Percentiles rank a stretch among this genome's conserved stretches.
These are phyloP conservation scores for Platanus orientalis DNA, from an alignment of 164 flowering plant genomes.

Conservation along the genomic window DNA sequence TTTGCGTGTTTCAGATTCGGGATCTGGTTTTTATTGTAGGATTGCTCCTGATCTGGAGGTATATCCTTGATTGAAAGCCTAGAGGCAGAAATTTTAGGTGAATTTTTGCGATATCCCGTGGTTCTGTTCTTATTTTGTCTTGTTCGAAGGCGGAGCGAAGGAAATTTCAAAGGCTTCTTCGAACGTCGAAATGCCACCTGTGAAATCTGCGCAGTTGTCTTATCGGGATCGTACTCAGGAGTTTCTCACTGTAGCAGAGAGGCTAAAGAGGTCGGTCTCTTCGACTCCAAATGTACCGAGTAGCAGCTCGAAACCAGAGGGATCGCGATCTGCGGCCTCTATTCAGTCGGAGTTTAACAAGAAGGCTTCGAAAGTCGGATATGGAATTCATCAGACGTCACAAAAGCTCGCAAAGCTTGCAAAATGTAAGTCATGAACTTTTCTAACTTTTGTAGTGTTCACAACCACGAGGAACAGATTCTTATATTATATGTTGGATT, in stretches of 20 bases:
- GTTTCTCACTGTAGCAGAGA: conserved; percentile 64
- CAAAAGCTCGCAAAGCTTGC: conserved; percentile 92
- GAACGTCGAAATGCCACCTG: conserved; percentile 22
- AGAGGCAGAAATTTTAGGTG: neutral
- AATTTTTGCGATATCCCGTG: neutral
- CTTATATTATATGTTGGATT: too few relatives aligned
- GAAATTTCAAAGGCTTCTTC: neutral
- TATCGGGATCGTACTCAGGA: conserved; percentile 87
- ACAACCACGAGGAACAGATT: too few relatives aligned
- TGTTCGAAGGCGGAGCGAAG: neutral
- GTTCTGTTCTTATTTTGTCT: neutral
- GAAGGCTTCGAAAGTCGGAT: conserved; percentile 89
- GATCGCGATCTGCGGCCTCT: conserved; percentile 49
- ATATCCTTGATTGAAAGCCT: neutral
- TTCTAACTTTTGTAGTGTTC: too few relatives aligned
- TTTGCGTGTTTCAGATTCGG: conserved; percentile 1
- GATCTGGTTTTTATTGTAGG: conserved; percentile 1
- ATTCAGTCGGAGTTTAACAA: conserved; percentile 82
- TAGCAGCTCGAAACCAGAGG: conserved; percentile 31
- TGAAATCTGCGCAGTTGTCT: conserved; percentile 57
- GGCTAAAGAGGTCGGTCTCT: conserved; percentile 53
- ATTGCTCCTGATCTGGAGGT: conserved; percentile 3
- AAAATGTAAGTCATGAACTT: conserved; percentile 49
- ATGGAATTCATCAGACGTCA: conserved; percentile 89
- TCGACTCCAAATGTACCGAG: conserved; percentile 32